phyloP scores from a whole-genome alignment of 2,329 filamentous ascomycete genomes.

The Cercospora nicotianae region DNA sequence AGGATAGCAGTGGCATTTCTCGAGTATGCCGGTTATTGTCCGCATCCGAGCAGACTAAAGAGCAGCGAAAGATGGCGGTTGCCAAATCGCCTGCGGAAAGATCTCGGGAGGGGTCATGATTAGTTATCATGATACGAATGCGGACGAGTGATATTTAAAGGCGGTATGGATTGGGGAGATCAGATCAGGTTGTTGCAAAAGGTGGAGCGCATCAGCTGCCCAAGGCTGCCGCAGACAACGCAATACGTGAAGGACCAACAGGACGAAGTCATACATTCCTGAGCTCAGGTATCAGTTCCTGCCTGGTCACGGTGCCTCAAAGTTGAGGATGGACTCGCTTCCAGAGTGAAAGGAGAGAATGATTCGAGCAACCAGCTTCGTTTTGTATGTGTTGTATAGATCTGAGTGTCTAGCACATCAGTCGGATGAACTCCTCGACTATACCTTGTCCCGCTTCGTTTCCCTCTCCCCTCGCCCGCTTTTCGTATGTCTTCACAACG shows the following conservation, averaged over 20 bases:
- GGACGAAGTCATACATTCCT: too few species aligned
- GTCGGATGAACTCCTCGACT: not conserved
- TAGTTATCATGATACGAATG: too few species aligned
- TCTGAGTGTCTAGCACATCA: not conserved
- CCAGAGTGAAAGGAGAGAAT: not conserved
- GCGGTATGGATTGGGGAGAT: too few species aligned
- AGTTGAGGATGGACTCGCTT: too few species aligned
- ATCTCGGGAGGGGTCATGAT: not conserved
- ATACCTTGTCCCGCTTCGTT: too few species aligned
- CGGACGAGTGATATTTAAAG: too few species aligned
- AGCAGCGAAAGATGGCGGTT: not conserved
- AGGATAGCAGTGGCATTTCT: not conserved
- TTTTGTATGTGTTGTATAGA: not conserved
- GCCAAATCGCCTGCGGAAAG: not conserved
- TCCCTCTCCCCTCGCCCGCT: not conserved
- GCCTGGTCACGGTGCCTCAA: too few species aligned
- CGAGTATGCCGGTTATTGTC: not conserved
- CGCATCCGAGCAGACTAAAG: not conserved
- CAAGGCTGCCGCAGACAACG: too few species aligned
- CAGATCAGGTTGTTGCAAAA: too few species aligned
- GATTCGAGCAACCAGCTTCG: not conserved
- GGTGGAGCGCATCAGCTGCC: too few species aligned
- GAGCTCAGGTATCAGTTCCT: too few species aligned
- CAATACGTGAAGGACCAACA: too few species aligned
- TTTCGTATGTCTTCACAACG: not conserved